Base-by-base conservation (phyloP, 345 rosid genomes). In the Pistacia atlantica region DNA sequence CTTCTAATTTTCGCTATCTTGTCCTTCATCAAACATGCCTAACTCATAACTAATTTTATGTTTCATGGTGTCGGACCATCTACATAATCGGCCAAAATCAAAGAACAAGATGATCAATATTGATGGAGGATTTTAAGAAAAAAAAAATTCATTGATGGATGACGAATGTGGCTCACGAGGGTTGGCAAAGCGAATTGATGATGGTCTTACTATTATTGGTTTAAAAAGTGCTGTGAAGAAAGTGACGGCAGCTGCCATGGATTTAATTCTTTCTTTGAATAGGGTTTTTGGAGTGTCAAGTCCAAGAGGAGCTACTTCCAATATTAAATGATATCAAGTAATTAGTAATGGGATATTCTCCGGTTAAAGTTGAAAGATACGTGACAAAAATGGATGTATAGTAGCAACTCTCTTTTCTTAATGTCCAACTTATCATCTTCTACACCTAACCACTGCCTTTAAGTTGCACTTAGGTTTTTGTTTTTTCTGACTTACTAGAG, bases 241-340 rank as follows among this genome's bases (percentile, higher is more conserved):
- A 69, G 62, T 8, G 79, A 77, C 42, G 1, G 76, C 72, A 16
- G 35, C 76, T 48, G 54, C 56, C 74, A 48, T 11, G 63, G 45
- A 11, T 16, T 48, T 57, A 42, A 42, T 42, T 42, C 46, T 42
- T 59, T 76, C 51, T 59, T 56, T 73, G 69, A 72, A 72, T 22
- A 2, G 33, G 18, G 54, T 49, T 33, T 11, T 33, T 6, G 25
- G 48, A 49, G 62, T 22, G 12, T 48, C 68, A 35, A 42, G n/a
- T 8, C 12, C 66, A 45, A 37, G 38, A 10, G 4, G 22, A 4
- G 73, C 61, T 42, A 48, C 49, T 3, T 35, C 10, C 37, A 60
- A 65, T 31, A 31, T 31, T 66, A 49, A 57, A 72, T 78, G 72
- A 67, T 22, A 38, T 28, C 61, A 33, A 35, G 38, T 13, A 6